These are phyloP conservation scores for Nakazawaea molendinolei DNA, from an alignment of 805 yeast species.

Conservation along the genomic window DNA sequence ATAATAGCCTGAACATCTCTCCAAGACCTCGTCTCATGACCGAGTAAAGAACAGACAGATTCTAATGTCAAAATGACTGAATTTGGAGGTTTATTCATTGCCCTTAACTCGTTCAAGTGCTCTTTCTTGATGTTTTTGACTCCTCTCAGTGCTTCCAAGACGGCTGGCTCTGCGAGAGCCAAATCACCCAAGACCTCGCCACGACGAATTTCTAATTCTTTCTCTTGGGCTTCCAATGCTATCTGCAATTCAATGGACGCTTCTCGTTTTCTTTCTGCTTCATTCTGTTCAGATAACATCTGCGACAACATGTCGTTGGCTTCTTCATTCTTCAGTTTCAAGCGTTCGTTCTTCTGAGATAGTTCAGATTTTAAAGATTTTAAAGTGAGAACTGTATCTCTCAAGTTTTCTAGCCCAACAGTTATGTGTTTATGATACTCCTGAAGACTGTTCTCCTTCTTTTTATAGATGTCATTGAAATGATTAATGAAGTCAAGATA, in stretches of 20 bases:
- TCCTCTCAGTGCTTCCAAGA: slow-evolving; percentile 76
- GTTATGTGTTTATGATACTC: slow-evolving; percentile 66
- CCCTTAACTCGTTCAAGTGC: slow-evolving; percentile 81
- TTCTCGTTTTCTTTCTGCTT: slow-evolving; percentile 85
- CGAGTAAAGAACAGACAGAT: slow-evolving; percentile 79
- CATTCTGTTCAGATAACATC: slow-evolving; percentile 82
- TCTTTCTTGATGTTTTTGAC: slow-evolving; percentile 92
- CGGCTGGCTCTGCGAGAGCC: slow-evolving; percentile 77
- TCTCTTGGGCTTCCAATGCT: slow-evolving; percentile 62
- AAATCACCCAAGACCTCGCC: slow-evolving; percentile 53
- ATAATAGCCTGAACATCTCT: slow-evolving; percentile 76
- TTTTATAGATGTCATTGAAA: slow-evolving; percentile 35
- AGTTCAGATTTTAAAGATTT: slow-evolving; percentile 49
- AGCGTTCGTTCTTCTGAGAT: slow-evolving; percentile 40
- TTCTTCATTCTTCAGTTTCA: slow-evolving; percentile 53
- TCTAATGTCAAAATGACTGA: slow-evolving; percentile 82
- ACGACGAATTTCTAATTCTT: slow-evolving; percentile 47
- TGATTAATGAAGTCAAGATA: slow-evolving; percentile 43
- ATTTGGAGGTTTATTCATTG: slow-evolving; percentile 87
- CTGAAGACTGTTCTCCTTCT: slow-evolving; percentile 44
- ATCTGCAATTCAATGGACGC: slow-evolving; percentile 73
- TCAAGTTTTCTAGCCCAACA: slow-evolving; percentile 65
- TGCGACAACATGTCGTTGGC: slow-evolving; percentile 66
- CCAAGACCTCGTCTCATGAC: slow-evolving; percentile 65
- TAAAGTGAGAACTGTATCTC: slow-evolving; percentile 73